phyloP scores from a whole-genome alignment of 306 rosid species.

The Cajanus cajan region DNA sequence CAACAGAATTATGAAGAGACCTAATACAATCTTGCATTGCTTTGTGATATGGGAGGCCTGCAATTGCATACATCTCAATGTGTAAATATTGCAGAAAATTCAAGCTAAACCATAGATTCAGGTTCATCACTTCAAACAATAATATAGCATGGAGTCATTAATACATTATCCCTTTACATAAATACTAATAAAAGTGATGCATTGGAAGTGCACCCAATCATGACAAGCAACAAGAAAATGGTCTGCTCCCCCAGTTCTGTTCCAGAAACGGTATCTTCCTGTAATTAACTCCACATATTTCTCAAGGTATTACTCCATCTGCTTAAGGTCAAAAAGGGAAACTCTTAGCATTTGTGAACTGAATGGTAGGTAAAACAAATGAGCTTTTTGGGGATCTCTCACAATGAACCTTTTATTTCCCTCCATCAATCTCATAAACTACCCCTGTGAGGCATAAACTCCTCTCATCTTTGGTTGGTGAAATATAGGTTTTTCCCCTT shows the following conservation, averaged over 20 bases:
- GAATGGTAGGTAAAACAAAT: constrained; percentile 82
- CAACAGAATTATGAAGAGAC: constrained; percentile 77
- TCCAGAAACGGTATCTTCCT: constrained; percentile 69
- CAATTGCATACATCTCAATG: constrained; percentile 30
- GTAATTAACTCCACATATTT: constrained; percentile 64
- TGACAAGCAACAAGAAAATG: constrained; percentile 95
- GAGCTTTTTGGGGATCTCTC: constrained; percentile 75
- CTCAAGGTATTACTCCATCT: constrained; percentile 58
- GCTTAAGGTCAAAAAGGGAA: constrained; percentile 40
- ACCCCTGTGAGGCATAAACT: constrained; percentile 89
- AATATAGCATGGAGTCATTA: background rate
- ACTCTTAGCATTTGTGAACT: constrained; percentile 63
- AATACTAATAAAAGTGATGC: constrained; percentile 15
- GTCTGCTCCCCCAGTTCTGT: constrained; percentile 83
- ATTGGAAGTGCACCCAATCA: constrained; percentile 68
- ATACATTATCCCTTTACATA: background rate
- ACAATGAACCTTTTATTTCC: constrained; percentile 58
- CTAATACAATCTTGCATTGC: constrained; percentile 65
- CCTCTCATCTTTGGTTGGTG: constrained; percentile 87
- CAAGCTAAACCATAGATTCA: background rate
- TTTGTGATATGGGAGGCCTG: constrained; percentile 73
- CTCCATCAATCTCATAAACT: constrained; percentile 89
- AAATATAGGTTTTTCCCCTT: constrained; percentile 80
- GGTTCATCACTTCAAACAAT: constrained; percentile 16
- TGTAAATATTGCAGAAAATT: background rate